These are phyloP conservation scores for Aschersonia sp. DNA, from an alignment of 2,329 filamentous ascomycete species.

Conservation along the genomic window DNA sequence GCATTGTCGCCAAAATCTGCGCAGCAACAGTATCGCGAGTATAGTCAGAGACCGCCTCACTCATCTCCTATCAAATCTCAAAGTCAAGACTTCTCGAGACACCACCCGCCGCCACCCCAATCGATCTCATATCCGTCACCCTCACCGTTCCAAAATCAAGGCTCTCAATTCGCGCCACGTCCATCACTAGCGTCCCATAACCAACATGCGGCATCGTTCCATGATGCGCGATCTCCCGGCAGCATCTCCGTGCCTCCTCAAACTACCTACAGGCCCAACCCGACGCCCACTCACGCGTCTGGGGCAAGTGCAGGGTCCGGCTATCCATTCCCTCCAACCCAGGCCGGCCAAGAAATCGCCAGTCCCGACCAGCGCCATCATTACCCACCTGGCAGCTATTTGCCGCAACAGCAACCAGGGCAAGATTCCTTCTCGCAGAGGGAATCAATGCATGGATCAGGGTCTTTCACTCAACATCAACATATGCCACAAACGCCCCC, in stretches of 20 bases:
- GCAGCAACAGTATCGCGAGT: conserved; percentile 36
- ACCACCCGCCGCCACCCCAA: conserved; percentile 15
- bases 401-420: conserved; percentile 28
- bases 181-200: conserved; percentile 23
- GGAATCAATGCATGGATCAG: conserved; percentile 13
- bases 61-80: conserved; percentile 31
- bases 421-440: conserved; percentile 11
- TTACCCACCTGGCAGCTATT: conserved; percentile 28
- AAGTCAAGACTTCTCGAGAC: conserved; percentile 27
- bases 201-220: conserved; percentile 24
- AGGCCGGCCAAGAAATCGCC: conserved; percentile 24
- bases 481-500: conserved; percentile 3
- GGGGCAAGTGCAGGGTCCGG: conserved; percentile 18
- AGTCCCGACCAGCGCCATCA: conserved; percentile 39
- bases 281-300: conserved; percentile 24
- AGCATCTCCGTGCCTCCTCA: conserved; percentile 17
- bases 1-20: conserved; percentile 23
- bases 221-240: conserved; percentile 36
- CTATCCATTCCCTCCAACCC: conserved; percentile 35
- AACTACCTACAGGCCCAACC: conserved; percentile 33
- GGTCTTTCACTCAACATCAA: conserved; percentile 26
- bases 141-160: conserved; percentile 22
- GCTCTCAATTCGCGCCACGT: conserved; percentile 25
- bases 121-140: conserved; percentile 21
- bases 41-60: conserved; percentile 23